A percentile compares a stretch with the other conserved stretches of the same genome.
Evolutionary conservation across 352 stramenopile genomes (phyloP).

Genomic region (Globisporangium megalacanthum): DNA sequence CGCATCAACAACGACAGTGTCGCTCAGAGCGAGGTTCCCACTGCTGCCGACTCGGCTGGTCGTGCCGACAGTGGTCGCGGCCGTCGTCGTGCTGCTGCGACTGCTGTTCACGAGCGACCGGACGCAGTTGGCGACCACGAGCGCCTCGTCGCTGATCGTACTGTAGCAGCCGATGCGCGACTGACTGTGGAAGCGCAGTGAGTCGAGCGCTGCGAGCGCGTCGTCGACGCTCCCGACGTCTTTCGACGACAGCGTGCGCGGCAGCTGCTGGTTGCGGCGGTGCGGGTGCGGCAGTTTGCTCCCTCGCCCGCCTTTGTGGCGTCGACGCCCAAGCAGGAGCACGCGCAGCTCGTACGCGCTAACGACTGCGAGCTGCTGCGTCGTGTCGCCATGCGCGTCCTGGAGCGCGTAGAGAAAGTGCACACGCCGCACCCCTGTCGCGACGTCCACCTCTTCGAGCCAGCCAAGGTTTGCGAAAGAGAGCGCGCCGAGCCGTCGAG

Average conservation of each 20-base stretch:
- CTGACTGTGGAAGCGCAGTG: conserved; percentile 60
- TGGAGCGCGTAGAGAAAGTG: conserved; percentile 59
- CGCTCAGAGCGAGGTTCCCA: background rate
- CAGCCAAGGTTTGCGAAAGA: conserved; percentile 53
- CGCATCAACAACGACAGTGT: background rate
- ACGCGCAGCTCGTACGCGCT: conserved; percentile 57
- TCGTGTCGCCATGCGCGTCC: conserved; percentile 16
- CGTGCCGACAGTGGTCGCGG: background rate
- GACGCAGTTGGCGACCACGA: conserved; percentile 33
- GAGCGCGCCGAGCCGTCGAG: conserved; percentile 32
- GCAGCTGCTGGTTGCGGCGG: background rate
- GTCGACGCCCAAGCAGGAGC: conserved; percentile 25
- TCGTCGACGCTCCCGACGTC: conserved; percentile 8
- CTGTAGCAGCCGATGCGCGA: conserved; percentile 73
- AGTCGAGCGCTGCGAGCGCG: conserved; percentile 19
- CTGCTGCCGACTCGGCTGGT: background rate
- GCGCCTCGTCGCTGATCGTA: conserved; percentile 51
- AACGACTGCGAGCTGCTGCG: conserved; percentile 43
- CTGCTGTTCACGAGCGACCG: conserved; percentile 15
- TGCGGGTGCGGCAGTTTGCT: conserved; percentile 8
- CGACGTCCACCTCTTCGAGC: conserved; percentile 71
- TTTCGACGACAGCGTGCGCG: conserved; percentile 1
- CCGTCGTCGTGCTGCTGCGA: conserved; percentile 2
- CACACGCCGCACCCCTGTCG: conserved; percentile 49
- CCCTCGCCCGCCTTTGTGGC: background rate